phyloP scores from a whole-genome alignment of 225 moss, liverwort and hornwort species.

The Polytrichum commune region DNA sequence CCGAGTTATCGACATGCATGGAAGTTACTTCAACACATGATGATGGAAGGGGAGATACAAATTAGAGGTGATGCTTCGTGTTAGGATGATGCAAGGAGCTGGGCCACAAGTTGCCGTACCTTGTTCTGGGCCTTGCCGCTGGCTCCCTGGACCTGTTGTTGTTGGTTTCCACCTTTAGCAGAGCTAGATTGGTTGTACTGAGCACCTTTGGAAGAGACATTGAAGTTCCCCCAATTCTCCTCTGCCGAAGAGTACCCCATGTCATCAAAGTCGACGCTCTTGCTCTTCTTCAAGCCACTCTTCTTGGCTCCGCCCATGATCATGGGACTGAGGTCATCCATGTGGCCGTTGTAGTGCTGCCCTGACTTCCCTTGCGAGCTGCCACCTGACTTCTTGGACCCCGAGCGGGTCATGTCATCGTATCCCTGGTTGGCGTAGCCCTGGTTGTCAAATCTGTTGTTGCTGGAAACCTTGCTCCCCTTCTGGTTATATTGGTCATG shows the following conservation, averaged over 20 bases:
- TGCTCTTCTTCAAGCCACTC: constrained; percentile 30
- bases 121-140: not conserved
- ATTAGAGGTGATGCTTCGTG: too few relatives aligned
- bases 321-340: constrained; percentile 23
- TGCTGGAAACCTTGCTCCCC: constrained; percentile 25
- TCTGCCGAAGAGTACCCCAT: constrained; percentile 32
- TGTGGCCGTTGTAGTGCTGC: constrained; percentile 5
- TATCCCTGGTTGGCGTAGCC: not conserved
- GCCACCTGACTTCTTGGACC: not conserved
- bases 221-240: constrained; percentile 15
- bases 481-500: constrained; percentile 9
- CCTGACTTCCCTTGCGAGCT: constrained; percentile 3
- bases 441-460: constrained; percentile 36
- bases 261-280: constrained; percentile 2
- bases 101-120: too few relatives aligned
- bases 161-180: not conserved
- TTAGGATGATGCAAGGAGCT: too few relatives aligned
- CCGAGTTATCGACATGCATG: too few relatives aligned
- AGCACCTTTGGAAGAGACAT: not conserved
- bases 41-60: too few relatives aligned
- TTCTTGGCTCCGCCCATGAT: constrained; percentile 18
- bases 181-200: not conserved
- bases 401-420: not conserved
- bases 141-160: not conserved
- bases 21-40: too few relatives aligned